Conservation (phyloP, 495 filamentous ascomycete genomes). For the Trichodelitschia bisporula region DNA sequence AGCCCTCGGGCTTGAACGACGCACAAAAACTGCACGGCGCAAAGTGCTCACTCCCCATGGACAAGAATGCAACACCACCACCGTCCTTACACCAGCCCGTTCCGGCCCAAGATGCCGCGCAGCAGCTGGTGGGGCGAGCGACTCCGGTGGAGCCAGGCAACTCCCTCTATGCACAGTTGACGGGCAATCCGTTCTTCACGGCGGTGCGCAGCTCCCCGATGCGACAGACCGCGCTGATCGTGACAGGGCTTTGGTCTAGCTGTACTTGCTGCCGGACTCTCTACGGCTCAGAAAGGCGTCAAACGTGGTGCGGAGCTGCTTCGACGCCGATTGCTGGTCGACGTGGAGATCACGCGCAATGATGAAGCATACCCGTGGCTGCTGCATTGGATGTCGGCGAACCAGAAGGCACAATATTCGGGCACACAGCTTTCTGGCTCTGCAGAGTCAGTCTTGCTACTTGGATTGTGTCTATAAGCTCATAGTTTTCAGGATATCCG, state of each 20-base stretch:
- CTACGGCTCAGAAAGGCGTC: constrained; percentile 46
- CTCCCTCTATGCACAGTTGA: constrained; percentile 25
- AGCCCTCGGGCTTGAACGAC: no score
- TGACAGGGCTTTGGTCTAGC: constrained; percentile 60
- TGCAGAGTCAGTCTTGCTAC: no score
- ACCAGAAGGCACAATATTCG: constrained; percentile 32
- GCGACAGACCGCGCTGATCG: constrained; percentile 2
- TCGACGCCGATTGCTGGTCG: constrained; percentile 68
- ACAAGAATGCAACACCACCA: neutral
- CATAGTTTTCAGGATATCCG: constrained; percentile 13
- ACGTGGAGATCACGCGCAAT: constrained; percentile 80
- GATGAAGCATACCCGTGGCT: constrained; percentile 91
- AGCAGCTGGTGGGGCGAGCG: no score
- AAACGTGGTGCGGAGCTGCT: constrained; percentile 44
- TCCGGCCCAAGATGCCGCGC: neutral
- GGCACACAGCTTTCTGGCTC: no score
- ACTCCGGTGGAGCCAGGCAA: no score
- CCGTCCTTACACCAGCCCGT: neutral
- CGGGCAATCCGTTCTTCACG: constrained; percentile 45
- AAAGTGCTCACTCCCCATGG: neutral
- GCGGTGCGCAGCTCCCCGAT: constrained; percentile 20
- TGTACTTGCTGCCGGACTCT: constrained; percentile 52
- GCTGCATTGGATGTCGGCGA: constrained; percentile 74
- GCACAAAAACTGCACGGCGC: no score
- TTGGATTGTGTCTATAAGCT: no score